Conservation (phyloP, 208 protist species). For the Wallacemonas sp. region DNA sequence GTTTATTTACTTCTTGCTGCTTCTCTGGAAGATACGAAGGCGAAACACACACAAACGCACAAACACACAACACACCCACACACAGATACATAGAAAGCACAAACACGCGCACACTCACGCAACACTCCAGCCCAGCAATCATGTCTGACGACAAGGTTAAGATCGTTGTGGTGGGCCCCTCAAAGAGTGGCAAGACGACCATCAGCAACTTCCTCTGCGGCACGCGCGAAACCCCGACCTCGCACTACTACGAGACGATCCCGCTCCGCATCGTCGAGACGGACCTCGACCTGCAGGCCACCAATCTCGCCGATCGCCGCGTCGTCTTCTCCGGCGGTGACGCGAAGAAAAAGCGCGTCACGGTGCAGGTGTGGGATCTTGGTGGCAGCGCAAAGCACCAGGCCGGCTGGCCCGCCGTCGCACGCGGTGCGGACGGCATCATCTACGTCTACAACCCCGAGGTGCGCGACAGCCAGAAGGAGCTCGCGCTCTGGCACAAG, state of each 20-base stretch:
- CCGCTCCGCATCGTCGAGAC: conserved; percentile 91
- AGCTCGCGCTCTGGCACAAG: conserved; percentile 91
- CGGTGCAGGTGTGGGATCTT: conserved; percentile 90
- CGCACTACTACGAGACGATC: conserved; percentile 83
- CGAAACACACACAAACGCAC: no score
- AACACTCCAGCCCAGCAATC: no score
- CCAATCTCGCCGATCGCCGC: conserved; percentile 40
- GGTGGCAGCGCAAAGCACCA: conserved; percentile 83
- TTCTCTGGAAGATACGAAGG: no score
- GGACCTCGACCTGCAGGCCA: conserved; percentile 72
- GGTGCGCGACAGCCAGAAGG: conserved; percentile 69
- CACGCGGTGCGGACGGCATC: conserved; percentile 72
- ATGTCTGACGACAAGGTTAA: conserved; percentile 80
- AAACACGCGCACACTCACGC: no score
- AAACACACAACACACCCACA: not conserved
- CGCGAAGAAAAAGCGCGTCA: conserved; percentile 39
- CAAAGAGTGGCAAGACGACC: conserved; percentile 83
- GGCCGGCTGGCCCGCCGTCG: conserved; percentile 85
- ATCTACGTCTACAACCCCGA: conserved; percentile 89
- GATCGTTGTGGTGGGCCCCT: conserved; percentile 79
- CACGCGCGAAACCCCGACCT: conserved; percentile 74
- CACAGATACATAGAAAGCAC: not conserved
- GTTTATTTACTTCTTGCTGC: no score
- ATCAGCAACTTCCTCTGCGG: conserved; percentile 83
- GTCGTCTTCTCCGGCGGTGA: conserved; percentile 66